phyloP scores from a whole-genome alignment of 1,284 basidiomycete species.

The Cryptococcus wingfieldii region DNA sequence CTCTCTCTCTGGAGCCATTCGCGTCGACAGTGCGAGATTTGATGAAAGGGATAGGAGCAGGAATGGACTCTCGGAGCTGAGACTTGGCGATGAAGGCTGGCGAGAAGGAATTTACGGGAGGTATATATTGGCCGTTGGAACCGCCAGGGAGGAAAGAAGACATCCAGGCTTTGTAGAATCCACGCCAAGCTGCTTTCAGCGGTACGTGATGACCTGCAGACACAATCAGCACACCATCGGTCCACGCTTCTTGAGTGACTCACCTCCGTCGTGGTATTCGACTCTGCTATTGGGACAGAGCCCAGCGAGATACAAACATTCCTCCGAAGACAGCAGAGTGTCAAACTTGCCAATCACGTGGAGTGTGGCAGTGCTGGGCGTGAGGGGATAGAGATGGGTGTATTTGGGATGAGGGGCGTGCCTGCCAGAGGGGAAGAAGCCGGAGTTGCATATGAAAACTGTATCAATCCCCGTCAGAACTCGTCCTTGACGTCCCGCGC shows the following conservation, averaged over 20 bases:
- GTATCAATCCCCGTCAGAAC: background rate
- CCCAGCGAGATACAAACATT: background rate
- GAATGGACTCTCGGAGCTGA: too few relatives aligned
- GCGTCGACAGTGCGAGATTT: too few relatives aligned
- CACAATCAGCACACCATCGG: background rate
- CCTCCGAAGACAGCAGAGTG: background rate
- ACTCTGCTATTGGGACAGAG: background rate
- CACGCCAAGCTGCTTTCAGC: background rate
- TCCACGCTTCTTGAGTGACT: background rate
- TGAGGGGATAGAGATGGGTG: background rate
- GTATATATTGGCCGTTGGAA: constrained; percentile 15
- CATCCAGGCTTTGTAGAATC: background rate
- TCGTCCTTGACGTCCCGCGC: background rate
- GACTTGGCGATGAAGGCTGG: too few relatives aligned
- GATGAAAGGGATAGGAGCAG: too few relatives aligned
- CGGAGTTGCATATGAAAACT: background rate
- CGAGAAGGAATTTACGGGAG: constrained; percentile 16
- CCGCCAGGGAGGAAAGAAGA: background rate
- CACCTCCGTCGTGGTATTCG: background rate
- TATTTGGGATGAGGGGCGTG: background rate
- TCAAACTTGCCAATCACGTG: background rate
- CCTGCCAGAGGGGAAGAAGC: background rate
- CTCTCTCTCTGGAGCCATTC: too few relatives aligned
- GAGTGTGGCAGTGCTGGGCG: background rate
- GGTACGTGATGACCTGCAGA: background rate